A percentile compares a stretch with the other conserved stretches of the same genome.
Conservation (phyloP, 345 rosid species). For the Linum lewisii region DNA sequence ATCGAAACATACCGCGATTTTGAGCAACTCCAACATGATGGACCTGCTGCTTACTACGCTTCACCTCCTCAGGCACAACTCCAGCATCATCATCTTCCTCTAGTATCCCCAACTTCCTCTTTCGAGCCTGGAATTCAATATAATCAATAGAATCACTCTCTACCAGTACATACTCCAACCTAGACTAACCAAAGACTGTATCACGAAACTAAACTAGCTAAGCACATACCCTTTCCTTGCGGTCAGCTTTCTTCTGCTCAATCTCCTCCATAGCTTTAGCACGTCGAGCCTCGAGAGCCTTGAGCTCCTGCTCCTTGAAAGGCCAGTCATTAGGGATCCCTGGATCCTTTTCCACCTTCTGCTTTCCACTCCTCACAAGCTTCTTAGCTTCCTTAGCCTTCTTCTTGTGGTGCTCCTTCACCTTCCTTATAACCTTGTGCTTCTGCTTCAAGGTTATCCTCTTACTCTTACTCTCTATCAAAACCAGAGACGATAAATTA, state of each 20-base stretch:
- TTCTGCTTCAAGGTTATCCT: slow-evolving; percentile 74
- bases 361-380: slow-evolving; percentile 40
- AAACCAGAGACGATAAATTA: too few species aligned
- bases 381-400: slow-evolving; percentile 94
- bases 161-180: too few species aligned
- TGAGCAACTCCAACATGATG: not conserved
- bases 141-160: too few species aligned
- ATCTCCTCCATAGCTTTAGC: slow-evolving; percentile 79
- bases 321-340: slow-evolving; percentile 99
- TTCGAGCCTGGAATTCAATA: slow-evolving; percentile 38
- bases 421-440: slow-evolving; percentile 76
- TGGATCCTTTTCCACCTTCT: slow-evolving; percentile 84
- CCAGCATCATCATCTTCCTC: slow-evolving; percentile 34
- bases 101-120: slow-evolving; percentile 68
- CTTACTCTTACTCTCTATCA: slow-evolving; percentile 89
- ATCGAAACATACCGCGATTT: too few species aligned
- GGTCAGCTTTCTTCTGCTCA: slow-evolving; percentile 80
- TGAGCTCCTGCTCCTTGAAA: slow-evolving; percentile 91
- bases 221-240: slow-evolving; percentile 71
- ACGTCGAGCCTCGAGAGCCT: slow-evolving; percentile 79
- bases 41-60: slow-evolving; percentile 16
- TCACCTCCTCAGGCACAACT: slow-evolving; percentile 22
- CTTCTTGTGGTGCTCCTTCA: slow-evolving; percentile 91
- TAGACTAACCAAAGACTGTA: too few species aligned
- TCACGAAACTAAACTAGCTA: too few species aligned